Base-by-base conservation (phyloP, 768 basidiomycete species). In the Cyathus striatus region DNA sequence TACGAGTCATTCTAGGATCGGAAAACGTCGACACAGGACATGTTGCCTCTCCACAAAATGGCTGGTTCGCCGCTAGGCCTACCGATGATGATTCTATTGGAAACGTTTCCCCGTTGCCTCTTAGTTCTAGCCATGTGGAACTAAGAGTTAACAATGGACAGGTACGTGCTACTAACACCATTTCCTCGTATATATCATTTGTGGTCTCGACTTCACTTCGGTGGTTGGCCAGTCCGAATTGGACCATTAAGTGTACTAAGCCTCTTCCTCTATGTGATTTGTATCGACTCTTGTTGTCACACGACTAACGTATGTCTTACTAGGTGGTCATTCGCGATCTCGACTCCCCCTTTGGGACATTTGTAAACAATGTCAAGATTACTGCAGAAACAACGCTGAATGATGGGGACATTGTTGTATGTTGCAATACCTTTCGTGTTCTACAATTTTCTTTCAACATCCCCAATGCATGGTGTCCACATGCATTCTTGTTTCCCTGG, bases 251-350 rank as follows among this genome's bases (percentile, higher is more conserved):
- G 27, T 30, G 9, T 9, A 23, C 34, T 16, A 17, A 17, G 14
- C 21, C 23, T 20, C 13, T n/a, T 48, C 21, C 26, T 23, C 9
- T 14, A n/a, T 20, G 30, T 45, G 25, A 40, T 20, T 34, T 35
- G 38, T 6, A 9, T 9, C 27, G n/a, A 9, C 6, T n/a, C 3
- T 37, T 37, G 20, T 41, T 32, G 23, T 27, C n/a, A n/a, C 17
- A 34, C 35, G 43, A 25, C 24, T 17, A 21, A 34, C 37, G 42
- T 42, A 39, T 41, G 13, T 23, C 42, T 44, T 13, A 38, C n/a
- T 42, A 78, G 75, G 54, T 74, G 13, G 69, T 64, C 42, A 67
- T 78, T 42, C 65, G 67, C 27, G 76, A 78, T 52, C 61, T 72
- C 34, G 64, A 67, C 14, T 65, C 73, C 5, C 50, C 66, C 5